Percentiles rank a stretch among this genome's conserved stretches.
Evolutionary conservation across 805 yeast genomes (phyloP).

Genomic region (Kodamaea hsintzibuensis): DNA sequence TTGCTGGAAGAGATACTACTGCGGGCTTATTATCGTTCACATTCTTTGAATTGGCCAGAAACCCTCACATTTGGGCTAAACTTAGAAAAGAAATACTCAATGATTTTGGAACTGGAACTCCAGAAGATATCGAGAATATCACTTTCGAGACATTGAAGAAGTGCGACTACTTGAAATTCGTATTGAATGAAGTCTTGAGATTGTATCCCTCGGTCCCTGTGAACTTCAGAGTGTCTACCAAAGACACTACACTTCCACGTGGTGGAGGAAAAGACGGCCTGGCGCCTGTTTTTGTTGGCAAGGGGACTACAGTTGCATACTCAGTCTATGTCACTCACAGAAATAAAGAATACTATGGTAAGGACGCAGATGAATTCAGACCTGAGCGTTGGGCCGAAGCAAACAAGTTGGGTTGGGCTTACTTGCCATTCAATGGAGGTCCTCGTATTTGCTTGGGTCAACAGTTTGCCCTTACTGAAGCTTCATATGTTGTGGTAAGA

Average conservation of each 20-base stretch:
- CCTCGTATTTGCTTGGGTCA: conserved; percentile 33
- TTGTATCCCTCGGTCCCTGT: conserved; percentile 29
- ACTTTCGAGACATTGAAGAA: conserved; percentile 25
- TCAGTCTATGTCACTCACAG: conserved; percentile 46
- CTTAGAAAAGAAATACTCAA: conserved; percentile 22
- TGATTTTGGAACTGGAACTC: conserved; percentile 23
- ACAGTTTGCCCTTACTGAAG: conserved; percentile 31
- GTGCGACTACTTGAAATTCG: conserved; percentile 27
- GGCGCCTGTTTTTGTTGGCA: conserved; percentile 19
- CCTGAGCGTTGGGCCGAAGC: conserved; percentile 26
- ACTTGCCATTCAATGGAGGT: conserved; percentile 30
- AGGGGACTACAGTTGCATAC: conserved; percentile 25
- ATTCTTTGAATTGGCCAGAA: conserved; percentile 25
- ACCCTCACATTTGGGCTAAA: conserved; percentile 21
- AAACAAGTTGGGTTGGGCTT: conserved; percentile 27
- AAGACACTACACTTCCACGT: conserved; percentile 25
- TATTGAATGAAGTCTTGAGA: conserved; percentile 26
- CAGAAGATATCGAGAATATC: conserved; percentile 20
- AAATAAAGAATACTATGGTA: conserved; percentile 23
- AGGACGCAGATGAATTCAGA: conserved; percentile 22
- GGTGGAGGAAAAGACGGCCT: conserved; percentile 27
- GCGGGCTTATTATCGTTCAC: conserved; percentile 29
- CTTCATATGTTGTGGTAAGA: conserved; percentile 26
- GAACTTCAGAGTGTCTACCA: conserved; percentile 26
- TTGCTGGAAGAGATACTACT: conserved; percentile 32